phyloP scores from a whole-genome alignment of 306 rosid genomes.

The Citrullus amarus region DNA sequence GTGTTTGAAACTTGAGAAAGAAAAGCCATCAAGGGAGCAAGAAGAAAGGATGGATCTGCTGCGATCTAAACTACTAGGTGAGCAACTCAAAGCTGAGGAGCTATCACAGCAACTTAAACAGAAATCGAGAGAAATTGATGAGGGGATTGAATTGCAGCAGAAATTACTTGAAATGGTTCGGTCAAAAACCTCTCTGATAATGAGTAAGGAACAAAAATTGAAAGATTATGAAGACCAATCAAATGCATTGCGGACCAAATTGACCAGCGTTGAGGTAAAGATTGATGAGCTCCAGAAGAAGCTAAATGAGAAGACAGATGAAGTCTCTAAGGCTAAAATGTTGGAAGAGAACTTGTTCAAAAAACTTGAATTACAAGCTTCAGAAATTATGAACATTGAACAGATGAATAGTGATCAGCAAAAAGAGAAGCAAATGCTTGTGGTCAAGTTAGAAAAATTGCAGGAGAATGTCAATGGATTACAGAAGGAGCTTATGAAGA shows the following conservation, averaged over 20 bases:
- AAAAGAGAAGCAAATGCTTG: conserved; percentile 27
- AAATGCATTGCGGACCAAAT: conserved; percentile 16
- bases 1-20: conserved; percentile 30
- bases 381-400: conserved; percentile 21
- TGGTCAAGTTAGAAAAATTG: conserved; percentile 20
- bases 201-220: conserved; percentile 20
- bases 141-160: conserved; percentile 34
- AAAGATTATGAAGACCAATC: conserved; percentile 32
- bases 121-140: conserved; percentile 31
- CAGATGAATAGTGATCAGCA: conserved; percentile 19
- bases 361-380: conserved; percentile 17
- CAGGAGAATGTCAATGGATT: conserved; percentile 25
- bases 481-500: conserved; percentile 17
- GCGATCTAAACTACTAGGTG: conserved; percentile 10
- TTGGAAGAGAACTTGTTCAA: conserved; percentile 17
- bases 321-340: conserved; percentile 13
- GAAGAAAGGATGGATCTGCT: conserved; percentile 18
- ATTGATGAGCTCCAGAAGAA: conserved; percentile 19
- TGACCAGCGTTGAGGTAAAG: conserved; percentile 22
- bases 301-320: conserved; percentile 24
- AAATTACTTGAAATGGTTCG: conserved; percentile 27
- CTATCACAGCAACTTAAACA: conserved; percentile 23
- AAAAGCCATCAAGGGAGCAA: conserved; percentile 8
- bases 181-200: conserved; percentile 24
- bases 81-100: conserved; percentile 26